Conservation (phyloP, 2,329 filamentous ascomycete species). For the Xylariaceae sp. region DNA sequence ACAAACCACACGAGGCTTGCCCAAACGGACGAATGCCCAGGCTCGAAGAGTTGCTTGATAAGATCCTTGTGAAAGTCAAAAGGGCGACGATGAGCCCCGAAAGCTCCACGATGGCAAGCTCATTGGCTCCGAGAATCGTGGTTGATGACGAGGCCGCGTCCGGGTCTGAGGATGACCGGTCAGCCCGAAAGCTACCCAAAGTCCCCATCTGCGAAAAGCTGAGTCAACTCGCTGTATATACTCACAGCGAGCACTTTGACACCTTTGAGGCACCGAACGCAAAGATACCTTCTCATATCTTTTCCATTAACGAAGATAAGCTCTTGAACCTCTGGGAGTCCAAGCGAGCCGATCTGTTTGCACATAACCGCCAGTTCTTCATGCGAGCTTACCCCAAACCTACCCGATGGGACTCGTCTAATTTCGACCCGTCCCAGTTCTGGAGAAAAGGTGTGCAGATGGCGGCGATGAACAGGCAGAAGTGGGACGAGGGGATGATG, state of each 20-base stretch:
- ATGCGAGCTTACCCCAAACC: conserved; percentile 89
- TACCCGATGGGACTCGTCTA: conserved; percentile 77
- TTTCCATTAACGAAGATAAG: conserved; percentile 79
- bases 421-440: conserved; percentile 85
- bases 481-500: conserved; percentile 88
- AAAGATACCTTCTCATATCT: conserved; percentile 63
- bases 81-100: conserved; percentile 35
- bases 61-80: conserved; percentile 82
- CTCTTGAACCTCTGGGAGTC: conserved; percentile 57
- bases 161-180: conserved; percentile 40
- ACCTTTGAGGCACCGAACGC: conserved; percentile 61
- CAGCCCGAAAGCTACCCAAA: conserved; percentile 38
- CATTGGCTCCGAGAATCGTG: conserved; percentile 26
- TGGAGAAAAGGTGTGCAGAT: conserved; percentile 96
- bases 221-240: conserved; percentile 75
- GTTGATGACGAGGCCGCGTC: conserved; percentile 33
- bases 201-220: conserved; percentile 63
- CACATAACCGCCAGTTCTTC: conserved; percentile 80
- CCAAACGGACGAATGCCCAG: conserved; percentile 56
- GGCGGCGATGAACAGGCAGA: conserved; percentile 98
- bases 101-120: conserved; percentile 30
- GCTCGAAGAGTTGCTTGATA: conserved; percentile 66
- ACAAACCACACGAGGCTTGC: conserved; percentile 46
- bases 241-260: conserved; percentile 75
- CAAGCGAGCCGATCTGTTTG: conserved; percentile 68